A percentile compares a stretch with the other conserved stretches of the same genome.
Conservation (phyloP, 1,284 basidiomycete genomes). For the Cutaneotrichosporon dermatis region DNA sequence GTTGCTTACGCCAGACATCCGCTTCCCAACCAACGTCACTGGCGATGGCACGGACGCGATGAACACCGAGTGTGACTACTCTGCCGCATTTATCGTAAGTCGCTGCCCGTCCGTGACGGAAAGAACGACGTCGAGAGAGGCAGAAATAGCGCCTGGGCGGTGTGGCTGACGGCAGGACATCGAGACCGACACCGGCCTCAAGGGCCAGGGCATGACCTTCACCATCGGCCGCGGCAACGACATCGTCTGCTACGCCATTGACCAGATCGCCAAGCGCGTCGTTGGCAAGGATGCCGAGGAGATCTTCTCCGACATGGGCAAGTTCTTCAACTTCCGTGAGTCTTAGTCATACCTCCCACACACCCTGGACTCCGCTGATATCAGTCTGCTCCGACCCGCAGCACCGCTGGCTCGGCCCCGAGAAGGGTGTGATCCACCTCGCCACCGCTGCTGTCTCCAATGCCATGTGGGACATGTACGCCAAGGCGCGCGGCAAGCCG, state of each 20-base stretch:
- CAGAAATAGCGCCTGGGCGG: too few relatives aligned
- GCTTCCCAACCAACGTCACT: slow-evolving; percentile 70
- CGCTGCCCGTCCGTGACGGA: too few relatives aligned
- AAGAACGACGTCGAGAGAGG: too few relatives aligned
- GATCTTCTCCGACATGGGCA: slow-evolving; percentile 82
- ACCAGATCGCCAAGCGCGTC: slow-evolving; percentile 69
- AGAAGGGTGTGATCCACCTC: slow-evolving; percentile 55
- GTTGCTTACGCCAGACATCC: slow-evolving; percentile 57
- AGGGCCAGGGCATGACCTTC: slow-evolving; percentile 91
- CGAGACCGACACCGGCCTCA: slow-evolving; percentile 61
- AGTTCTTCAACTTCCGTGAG: slow-evolving; percentile 48
- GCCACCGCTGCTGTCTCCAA: slow-evolving; percentile 56
- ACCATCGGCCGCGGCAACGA: slow-evolving; percentile 96
- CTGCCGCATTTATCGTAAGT: slow-evolving; percentile 74
- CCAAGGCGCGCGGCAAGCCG: slow-evolving; percentile 54
- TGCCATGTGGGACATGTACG: slow-evolving; percentile 53
- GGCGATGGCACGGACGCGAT: slow-evolving; percentile 88
- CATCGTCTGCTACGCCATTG: slow-evolving; percentile 78
- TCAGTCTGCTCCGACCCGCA: slow-evolving; percentile 76
- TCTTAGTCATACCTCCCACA: not conserved
- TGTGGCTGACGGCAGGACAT: slow-evolving; percentile 38
- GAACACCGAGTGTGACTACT: slow-evolving; percentile 94
- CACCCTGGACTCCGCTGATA: not conserved
- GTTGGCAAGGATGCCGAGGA: slow-evolving; percentile 78
- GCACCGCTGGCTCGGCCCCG: slow-evolving; percentile 68